Conservation (phyloP, 2,329 filamentous ascomycete species). For the Fusarium sp. region DNA sequence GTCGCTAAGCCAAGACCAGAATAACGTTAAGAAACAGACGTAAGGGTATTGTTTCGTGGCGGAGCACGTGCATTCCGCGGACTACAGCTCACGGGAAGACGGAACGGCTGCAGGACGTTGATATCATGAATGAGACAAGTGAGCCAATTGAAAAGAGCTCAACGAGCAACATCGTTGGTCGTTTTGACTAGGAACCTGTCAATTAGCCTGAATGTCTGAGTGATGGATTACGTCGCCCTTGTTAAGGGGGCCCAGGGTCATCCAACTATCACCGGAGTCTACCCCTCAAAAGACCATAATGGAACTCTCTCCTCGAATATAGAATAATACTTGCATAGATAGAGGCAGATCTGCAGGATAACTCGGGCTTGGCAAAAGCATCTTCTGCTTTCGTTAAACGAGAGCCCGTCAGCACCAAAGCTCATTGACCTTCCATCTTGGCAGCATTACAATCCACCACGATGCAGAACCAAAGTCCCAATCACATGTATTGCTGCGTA, state of each 20-base stretch:
- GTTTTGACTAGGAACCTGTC: no score
- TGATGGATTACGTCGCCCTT: not conserved
- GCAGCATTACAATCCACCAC: not conserved
- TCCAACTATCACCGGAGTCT: not conserved
- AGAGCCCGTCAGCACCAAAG: not conserved
- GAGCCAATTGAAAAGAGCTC: not conserved
- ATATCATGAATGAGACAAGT: fast-evolving
- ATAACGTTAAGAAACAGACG: not conserved
- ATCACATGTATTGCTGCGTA: not conserved
- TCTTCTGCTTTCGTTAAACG: fast-evolving
- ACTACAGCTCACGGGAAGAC: no score
- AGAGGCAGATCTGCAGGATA: not conserved
- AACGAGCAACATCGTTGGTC: not conserved
- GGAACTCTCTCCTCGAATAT: not conserved
- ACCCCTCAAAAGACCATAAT: not conserved
- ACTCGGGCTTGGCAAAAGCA: not conserved
- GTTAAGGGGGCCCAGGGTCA: not conserved
- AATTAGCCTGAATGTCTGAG: not conserved
- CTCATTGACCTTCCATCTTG: not conserved
- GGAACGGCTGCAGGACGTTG: not conserved
- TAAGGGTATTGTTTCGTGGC: not conserved
- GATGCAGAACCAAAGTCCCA: not conserved
- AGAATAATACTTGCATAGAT: not conserved
- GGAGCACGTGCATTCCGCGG: not conserved
- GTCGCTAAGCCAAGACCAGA: not conserved